Evolutionary conservation across 805 yeast species (phyloP), one percentile per base, ranked within the genome.

Genomic region (Yarrowia divulgata): DNA sequence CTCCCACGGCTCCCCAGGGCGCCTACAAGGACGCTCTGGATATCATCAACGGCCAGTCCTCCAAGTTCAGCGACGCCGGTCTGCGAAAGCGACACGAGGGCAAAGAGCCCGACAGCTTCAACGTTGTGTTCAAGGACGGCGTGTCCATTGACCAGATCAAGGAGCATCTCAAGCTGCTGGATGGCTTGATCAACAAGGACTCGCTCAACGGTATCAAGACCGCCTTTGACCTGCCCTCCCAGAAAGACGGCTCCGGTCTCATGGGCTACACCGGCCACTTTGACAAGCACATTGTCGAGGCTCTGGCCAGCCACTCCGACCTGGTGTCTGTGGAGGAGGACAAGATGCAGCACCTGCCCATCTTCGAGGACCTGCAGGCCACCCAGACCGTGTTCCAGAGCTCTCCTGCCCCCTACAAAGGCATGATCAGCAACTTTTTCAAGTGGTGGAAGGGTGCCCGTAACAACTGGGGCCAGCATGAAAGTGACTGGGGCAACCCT

Each of bases 21-120:
- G 63, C 63, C 63, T 57, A 57, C 63, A 57, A 57, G 63, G 63
- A 57, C 39, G 63, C 63, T 29, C 48, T 57, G 7, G 63, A 40
- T 8, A 57, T 57, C 39, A 57, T 57, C 37, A 40, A 40, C 48
- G 32, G 48, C 8, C 63, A 57, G 35, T 46, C 48, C 3, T 14
- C 46, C 37, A 57, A 57, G 63, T 57, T 57, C 37, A 16, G 8
- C 39, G 63, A 57, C 14, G 35, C 37, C 9, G 7, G n/a, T 16
- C 63, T 57, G 16, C 34, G 35, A 29, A 57, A 57, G 48, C 63
- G 63, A 42, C 63, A 57, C 19, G 63, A 23, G 29, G 29, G 63
- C 32, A n/a, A 57, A n/a, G 63, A 57, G 13, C 63, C 63, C 42
- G 63, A 57, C 16, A 5, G 37, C 46, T 57, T 57, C 63, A 57